Evolutionary conservation across 2,329 filamentous ascomycete genomes (phyloP), one percentile per base, ranked within the genome.

Genomic region (Aspergillus sp.): DNA sequence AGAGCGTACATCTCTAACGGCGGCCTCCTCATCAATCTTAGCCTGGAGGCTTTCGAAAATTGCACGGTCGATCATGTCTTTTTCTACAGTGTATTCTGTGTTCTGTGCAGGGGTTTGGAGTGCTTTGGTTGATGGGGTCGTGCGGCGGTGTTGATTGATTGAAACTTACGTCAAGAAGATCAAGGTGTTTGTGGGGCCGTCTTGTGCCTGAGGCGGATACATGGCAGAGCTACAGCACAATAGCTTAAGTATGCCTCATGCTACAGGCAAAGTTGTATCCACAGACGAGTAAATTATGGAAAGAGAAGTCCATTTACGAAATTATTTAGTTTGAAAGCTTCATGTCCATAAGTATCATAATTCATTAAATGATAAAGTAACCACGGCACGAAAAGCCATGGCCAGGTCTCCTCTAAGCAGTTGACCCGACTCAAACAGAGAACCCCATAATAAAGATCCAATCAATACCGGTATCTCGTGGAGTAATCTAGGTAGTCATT

Each of bases 1-100:
- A 15, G 38, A 9, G 63, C 70, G 69, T 70, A 87, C 85, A 71
- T 98, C 93, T 68, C 90, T 87, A 54, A 96, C 87, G 54, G 84
- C 81, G 8, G 85, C 83, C 72, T 98, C 95, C 74, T 96, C 89
- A 66, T 98, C 95, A 67, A 97, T 91, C 74, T 93, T 93, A 58
- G 84, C 80, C 76, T 97, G 93, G 60, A 99, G 87, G 66, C 89
- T 84, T 70, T 92, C 86, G 76, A 98, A 97, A 73, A 98, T 90
- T 64, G 84, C 83, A 59, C 90, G 88, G 73, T 96, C 88, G 68
- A 95, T 86, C 82, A 89, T 85, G 56, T 76, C 78, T 64, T 11
- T 56, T 18, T 55, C 64, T 13, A 54, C n/a, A 11, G 17, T n/a
- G n/a, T n/a, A 3, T n/a, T 36, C 5, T 38, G 15, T 17, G 22